A percentile compares a stretch with the other conserved stretches of the same genome.
Conservation (phyloP, 345 rosid species). For the Litchi chinensis region DNA sequence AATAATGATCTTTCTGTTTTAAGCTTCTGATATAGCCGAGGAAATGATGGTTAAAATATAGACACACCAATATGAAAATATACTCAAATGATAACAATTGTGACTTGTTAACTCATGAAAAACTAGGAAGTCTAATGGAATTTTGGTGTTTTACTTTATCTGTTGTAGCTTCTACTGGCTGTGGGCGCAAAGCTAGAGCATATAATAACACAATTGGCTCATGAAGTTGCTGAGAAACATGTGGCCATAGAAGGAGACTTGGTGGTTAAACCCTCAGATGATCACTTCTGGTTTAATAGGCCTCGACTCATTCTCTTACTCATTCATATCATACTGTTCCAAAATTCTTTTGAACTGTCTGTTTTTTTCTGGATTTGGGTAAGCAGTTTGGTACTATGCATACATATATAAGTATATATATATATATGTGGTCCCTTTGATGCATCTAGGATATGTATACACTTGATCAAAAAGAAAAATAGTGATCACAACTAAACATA, state of each 20-base stretch:
- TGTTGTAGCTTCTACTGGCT: conserved; percentile 18
- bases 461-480: too few relatives aligned
- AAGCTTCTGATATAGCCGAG: too few relatives aligned
- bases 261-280: conserved; percentile 18
- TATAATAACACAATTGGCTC: conserved; percentile 17
- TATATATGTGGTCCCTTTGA: too few relatives aligned
- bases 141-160: background rate
- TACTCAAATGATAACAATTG: background rate
- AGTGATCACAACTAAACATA: too few relatives aligned
- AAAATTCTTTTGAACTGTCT: conserved; percentile 19
- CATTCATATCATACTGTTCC: conserved; percentile 18
- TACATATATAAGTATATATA: background rate
- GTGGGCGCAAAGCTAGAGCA: conserved; percentile 21
- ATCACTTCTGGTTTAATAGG: conserved; percentile 22
- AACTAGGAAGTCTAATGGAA: background rate
- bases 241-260: conserved; percentile 19
- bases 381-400: background rate
- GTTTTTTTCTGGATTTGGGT: conserved; percentile 28
- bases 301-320: conserved; percentile 8
- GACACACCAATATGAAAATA: background rate
- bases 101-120: too few relatives aligned
- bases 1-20: too few relatives aligned
- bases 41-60: too few relatives aligned
- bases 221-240: conserved; percentile 20
- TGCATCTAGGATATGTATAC: too few relatives aligned